These are phyloP conservation scores for Xylaria grammica DNA, from an alignment of 495 filamentous ascomycete genomes.

Conservation along the genomic window DNA sequence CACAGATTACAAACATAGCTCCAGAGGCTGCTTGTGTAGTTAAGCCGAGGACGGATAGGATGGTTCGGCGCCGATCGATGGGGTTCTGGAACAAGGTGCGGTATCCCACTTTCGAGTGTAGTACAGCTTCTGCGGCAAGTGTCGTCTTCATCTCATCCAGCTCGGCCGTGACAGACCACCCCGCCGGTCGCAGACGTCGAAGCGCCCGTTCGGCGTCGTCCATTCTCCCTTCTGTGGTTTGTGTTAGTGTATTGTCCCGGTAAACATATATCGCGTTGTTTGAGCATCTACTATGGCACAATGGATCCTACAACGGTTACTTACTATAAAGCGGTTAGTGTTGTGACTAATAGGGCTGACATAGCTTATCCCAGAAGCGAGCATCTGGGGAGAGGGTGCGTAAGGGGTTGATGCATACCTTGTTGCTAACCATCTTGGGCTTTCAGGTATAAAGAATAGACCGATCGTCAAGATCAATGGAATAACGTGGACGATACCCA, in stretches of 20 bases:
- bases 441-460: conserved; percentile 67
- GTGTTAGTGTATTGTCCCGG: not conserved
- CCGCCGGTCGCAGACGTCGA: conserved; percentile 49
- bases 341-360: not conserved
- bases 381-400: not conserved
- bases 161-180: conserved; percentile 51
- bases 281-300: no score
- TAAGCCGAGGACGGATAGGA: conserved; percentile 55
- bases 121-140: conserved; percentile 53
- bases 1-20: conserved; percentile 65
- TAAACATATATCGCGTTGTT: no score
- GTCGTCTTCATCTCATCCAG: conserved; percentile 59
- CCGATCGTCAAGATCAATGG: conserved; percentile 56
- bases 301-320: not conserved
- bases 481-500: conserved; percentile 63
- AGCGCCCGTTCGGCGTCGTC: conserved; percentile 57
- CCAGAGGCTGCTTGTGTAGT: conserved; percentile 63
- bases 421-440: conserved; percentile 65
- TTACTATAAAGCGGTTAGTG: conserved; percentile 14
- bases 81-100: conserved; percentile 61
- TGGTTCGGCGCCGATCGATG: conserved; percentile 57
- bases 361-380: not conserved
- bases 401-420: not conserved
- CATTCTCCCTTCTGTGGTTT: conserved; percentile 42
- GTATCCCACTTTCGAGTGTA: conserved; percentile 48